phyloP scores from a whole-genome alignment of 2,329 filamentous ascomycete genomes.

The Aureobasidium sp. region DNA sequence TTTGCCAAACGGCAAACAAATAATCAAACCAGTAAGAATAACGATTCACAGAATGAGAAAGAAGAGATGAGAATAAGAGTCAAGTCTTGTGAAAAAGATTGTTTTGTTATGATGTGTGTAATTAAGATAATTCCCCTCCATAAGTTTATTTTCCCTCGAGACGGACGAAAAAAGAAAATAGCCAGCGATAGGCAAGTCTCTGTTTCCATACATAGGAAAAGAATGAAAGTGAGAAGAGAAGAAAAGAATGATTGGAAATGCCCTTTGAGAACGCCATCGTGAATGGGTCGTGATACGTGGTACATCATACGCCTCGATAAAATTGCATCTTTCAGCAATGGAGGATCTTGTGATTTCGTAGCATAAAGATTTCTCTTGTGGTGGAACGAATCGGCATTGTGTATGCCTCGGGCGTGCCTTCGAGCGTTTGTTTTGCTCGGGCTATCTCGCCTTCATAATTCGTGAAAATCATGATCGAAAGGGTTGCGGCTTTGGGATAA shows the following conservation, averaged over 20 bases:
- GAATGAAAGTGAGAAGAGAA: neutral
- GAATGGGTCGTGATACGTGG: neutral
- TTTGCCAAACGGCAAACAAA: neutral
- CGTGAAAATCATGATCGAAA: slow-evolving; percentile 10
- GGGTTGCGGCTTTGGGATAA: neutral
- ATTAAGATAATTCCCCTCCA: neutral
- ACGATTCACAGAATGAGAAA: neutral
- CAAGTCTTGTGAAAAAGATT: neutral
- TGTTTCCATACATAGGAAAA: neutral
- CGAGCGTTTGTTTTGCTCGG: slow-evolving; percentile 4
- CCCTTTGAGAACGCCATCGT: neutral
- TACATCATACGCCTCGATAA: neutral
- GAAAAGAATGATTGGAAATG: neutral
- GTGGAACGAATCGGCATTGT: neutral
- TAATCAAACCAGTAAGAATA: neutral
- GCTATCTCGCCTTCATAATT: neutral
- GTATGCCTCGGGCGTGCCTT: slow-evolving; percentile 13
- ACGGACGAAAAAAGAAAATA: neutral
- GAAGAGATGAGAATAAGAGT: neutral
- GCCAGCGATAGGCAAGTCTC: neutral
- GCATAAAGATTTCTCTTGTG: neutral
- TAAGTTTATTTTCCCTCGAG: too few relatives aligned
- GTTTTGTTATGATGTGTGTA: neutral
- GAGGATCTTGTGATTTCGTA: slow-evolving; percentile 11
- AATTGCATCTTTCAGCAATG: slow-evolving; percentile 13